Percentiles rank a stretch among this genome's conserved stretches.
phyloP scores from a whole-genome alignment of 1,284 basidiomycete species.

The Phellopilus nigrolimitatus region DNA sequence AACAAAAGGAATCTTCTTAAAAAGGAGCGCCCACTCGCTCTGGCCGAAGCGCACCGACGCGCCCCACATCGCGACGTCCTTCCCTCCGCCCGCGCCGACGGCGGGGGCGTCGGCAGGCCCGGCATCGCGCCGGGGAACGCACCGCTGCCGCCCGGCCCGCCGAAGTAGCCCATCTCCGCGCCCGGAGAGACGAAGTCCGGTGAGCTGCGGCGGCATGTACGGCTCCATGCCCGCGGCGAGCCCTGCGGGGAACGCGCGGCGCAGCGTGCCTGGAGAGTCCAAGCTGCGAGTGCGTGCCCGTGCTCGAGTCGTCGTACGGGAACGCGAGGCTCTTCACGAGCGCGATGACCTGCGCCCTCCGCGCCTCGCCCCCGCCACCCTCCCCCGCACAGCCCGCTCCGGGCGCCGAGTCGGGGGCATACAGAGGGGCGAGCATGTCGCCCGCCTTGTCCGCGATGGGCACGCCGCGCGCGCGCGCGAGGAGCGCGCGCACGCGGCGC shows the following conservation, averaged over 20 bases:
- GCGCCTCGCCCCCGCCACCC: conserved; percentile 36
- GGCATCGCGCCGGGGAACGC: too few relatives aligned
- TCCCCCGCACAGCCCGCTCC: too few relatives aligned
- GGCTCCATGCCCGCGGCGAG: conserved; percentile 10
- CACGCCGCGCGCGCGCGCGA: conserved; percentile 57
- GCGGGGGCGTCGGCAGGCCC: too few relatives aligned
- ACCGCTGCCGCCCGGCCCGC: too few relatives aligned
- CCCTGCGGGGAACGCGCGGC: neutral
- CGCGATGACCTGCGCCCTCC: conserved; percentile 53
- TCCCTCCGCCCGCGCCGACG: too few relatives aligned
- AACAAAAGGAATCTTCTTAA: too few relatives aligned
- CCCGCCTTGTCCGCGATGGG: conserved; percentile 68
- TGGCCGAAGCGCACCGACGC: too few relatives aligned
- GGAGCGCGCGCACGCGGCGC: conserved; percentile 56
- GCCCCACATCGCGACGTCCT: too few relatives aligned
- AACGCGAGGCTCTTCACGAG: conserved; percentile 70
- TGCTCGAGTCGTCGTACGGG: conserved; percentile 63
- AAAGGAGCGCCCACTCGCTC: too few relatives aligned
- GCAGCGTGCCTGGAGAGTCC: conserved; percentile 4
- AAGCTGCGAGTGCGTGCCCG: conserved; percentile 14
- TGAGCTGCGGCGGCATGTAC: conserved; percentile 19
- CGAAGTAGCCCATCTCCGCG: conserved; percentile 15
- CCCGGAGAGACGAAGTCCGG: too few relatives aligned
- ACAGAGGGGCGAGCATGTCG: conserved; percentile 65
- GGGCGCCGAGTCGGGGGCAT: too few relatives aligned